phyloP scores from a whole-genome alignment of 768 basidiomycete genomes.

The Trametes elegans region DNA sequence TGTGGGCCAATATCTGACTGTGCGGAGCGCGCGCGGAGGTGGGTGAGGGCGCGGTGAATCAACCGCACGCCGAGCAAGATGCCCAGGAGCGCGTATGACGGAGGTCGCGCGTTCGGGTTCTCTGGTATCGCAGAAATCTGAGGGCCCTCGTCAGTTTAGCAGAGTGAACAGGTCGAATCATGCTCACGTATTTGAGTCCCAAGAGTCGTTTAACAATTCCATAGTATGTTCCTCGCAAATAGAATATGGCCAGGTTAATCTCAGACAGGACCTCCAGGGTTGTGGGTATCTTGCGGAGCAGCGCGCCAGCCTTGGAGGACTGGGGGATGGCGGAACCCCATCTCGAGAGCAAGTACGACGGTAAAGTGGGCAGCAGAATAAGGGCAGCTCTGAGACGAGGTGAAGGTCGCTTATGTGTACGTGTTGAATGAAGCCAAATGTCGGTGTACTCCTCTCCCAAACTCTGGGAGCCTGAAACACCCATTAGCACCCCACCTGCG shows the following conservation, averaged over 20 bases:
- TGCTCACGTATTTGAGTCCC: constrained; percentile 64
- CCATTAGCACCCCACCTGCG: background rate
- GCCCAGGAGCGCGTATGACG: constrained; percentile 86
- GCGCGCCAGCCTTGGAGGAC: constrained; percentile 32
- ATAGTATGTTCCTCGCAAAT: constrained; percentile 78
- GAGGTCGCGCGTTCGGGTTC: constrained; percentile 69
- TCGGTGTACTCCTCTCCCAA: constrained; percentile 92
- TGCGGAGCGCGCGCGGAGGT: constrained; percentile 37
- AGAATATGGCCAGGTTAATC: constrained; percentile 78
- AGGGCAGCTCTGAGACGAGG: constrained; percentile 46
- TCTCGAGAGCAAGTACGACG: constrained; percentile 57
- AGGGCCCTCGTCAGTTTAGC: background rate
- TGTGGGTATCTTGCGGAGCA: constrained; percentile 42
- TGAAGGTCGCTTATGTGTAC: constrained; percentile 43
- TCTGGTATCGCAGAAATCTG: constrained; percentile 75
- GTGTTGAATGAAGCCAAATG: constrained; percentile 67
- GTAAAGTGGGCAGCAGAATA: constrained; percentile 64
- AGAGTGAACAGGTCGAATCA: background rate
- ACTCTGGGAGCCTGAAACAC: constrained; percentile 64
- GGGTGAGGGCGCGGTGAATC: constrained; percentile 54
- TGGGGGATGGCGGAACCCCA: constrained; percentile 39
- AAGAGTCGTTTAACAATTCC: constrained; percentile 65
- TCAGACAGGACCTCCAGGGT: constrained; percentile 60
- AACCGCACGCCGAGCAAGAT: constrained; percentile 66
- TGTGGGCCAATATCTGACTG: constrained; percentile 4